Conservation (phyloP, 2,329 filamentous ascomycete species). For the Coniochaeta pulveracea region DNA sequence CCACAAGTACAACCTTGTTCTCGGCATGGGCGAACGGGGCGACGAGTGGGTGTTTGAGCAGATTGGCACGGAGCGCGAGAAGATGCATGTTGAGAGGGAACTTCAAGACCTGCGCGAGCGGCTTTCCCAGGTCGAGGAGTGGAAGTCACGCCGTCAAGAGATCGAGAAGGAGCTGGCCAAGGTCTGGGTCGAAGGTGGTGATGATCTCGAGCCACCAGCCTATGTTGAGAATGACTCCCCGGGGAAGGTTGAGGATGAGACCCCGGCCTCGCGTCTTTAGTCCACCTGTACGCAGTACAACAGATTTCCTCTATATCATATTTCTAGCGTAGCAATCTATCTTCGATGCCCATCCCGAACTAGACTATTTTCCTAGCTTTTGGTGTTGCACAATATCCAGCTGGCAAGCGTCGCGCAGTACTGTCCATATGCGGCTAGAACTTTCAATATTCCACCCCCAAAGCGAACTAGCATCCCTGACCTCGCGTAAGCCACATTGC, state of each 20-base stretch:
- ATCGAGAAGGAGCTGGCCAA: slow-evolving; percentile 71
- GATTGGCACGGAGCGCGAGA: slow-evolving; percentile 88
- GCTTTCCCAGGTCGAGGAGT: slow-evolving; percentile 69
- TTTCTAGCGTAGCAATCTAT: too few relatives aligned
- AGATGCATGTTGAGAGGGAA: slow-evolving; percentile 86
- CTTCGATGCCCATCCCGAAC: too few relatives aligned
- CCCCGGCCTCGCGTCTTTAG: slow-evolving; percentile 1
- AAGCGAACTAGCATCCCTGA: too few relatives aligned
- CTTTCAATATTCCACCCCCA: too few relatives aligned
- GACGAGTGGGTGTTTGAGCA: slow-evolving; percentile 86
- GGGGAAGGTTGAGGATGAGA: background rate
- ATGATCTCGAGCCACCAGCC: slow-evolving; percentile 33
- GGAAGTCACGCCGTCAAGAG: slow-evolving; percentile 66
- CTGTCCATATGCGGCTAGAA: too few relatives aligned
- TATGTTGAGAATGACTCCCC: slow-evolving; percentile 19
- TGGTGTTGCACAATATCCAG: too few relatives aligned
- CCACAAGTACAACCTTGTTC: slow-evolving; percentile 79
- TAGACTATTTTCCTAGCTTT: too few relatives aligned
- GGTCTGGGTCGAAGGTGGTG: slow-evolving; percentile 46
- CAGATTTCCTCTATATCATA: too few relatives aligned
- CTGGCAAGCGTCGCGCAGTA: too few relatives aligned
- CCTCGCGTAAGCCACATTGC: too few relatives aligned
- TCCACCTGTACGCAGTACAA: background rate
- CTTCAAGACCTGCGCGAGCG: slow-evolving; percentile 72
- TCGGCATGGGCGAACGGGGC: slow-evolving; percentile 71